Base-by-base conservation (phyloP, 1,139 yeast species). In the Candida sp. region DNA sequence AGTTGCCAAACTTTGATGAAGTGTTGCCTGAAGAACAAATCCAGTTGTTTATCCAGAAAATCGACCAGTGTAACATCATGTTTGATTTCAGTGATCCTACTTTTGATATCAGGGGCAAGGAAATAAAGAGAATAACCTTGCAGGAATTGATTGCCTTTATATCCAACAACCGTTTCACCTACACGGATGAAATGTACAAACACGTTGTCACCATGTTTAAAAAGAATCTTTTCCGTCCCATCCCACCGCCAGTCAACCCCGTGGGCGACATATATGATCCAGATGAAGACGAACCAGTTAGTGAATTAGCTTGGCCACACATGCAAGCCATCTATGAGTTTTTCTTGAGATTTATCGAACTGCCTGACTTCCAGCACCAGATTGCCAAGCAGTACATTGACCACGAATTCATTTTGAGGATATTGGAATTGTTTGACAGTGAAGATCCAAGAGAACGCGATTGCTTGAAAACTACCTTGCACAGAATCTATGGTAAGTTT, bases 291-390 rank as follows among this genome's bases (percentile, higher is more conserved):
- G 99, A 94, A 70, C 98, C 98, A 1, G 96, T 94, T 41, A 85
- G 86, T 63, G 99, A 96, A 67, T 84, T 94, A 55, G 94, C 98
- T 5, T 94, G 99, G 99, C 97, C 99, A 4, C 99, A 94, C 68
- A 94, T 96, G 98, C 96, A 91, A 70, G 84, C 93, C 41, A 96
- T 93, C 42, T 94, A 96, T 72, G 98, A 94, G 68, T 91, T 94
- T 64, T 94, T 94, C 67, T 75, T 96, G 56, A 78, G 97, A 62
- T 94, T 94, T 70, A 88, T 94, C 55, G 99, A 94, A 70, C 86
- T 94, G 57, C 96, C 97, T 4, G 98, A 93, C 70, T 94, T 96
- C 67, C 91, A 91, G 65, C 97, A 93, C 63, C 92, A 91, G 55
- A 78, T 90, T 54, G 99, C 99, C 27, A 93, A 93, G 69, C 96